Base-by-base conservation (phyloP, 1,284 basidiomycete species). In the Veloporphyrellus conicus region DNA sequence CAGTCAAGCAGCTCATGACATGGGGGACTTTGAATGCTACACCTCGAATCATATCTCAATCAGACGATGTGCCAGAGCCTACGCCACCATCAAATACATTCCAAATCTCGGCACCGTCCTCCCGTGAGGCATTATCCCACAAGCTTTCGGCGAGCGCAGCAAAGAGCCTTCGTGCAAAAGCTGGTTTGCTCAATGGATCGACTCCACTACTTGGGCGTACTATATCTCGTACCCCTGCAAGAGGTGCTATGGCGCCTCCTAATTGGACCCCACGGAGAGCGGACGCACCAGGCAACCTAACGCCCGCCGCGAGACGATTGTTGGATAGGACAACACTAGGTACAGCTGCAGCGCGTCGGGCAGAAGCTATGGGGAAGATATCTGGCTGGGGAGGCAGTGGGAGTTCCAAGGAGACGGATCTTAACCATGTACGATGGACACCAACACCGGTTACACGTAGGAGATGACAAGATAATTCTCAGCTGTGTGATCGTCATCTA, bases 21-120 rank as follows among this genome's bases (percentile, higher is more conserved):
- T 92, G 89, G 90, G 93, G 93, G 6, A 91, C 89, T 18, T 74
- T 95, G 12, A 82, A 84, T 51, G 84, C 87, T 12, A 95, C 93
- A 11, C 93, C 90, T 8, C 82, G 91, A 39, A 77, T 93, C 10
- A 76, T 94, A 29, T 86, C 86, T 22, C 76, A 79, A 47, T 70
- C 77, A 1, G 84, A 84, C 45, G 79, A 83, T 44, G 68, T 73
- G 14, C 65, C 69, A 8, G 76, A 70, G 29, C 60, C 61, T 50
- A 55, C 73, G 41, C 72, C 74, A 16, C 68, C 73, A 20, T 73
- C 77, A 6, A 82, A 82, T 28, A 80, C 83, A 0, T 93, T 92
- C 67, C 83, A 78, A 42, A 74, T 93, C 44, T 76, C 81, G 4
- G 79, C 78, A 31, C 82, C 82, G 2, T 80, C 85, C 32, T 72